These are phyloP conservation scores for Phlebiopsis flavidoalba DNA, from an alignment of 768 basidiomycete genomes.

Conservation along the genomic window DNA sequence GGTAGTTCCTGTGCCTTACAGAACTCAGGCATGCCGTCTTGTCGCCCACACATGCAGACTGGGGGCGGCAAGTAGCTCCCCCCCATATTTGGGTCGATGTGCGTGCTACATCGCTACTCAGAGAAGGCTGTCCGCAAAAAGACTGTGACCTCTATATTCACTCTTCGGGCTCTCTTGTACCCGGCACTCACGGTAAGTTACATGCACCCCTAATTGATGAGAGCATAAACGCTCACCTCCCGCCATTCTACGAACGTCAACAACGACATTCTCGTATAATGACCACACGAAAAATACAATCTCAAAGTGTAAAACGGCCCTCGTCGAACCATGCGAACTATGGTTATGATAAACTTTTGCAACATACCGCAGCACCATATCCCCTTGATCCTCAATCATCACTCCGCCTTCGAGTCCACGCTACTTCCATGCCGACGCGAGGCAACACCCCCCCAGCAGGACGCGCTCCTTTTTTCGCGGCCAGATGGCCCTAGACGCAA, in stretches of 20 bases:
- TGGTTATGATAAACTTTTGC: slow-evolving; percentile 1
- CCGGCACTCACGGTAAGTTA: not conserved
- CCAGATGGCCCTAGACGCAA: not conserved
- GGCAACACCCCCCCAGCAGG: not conserved
- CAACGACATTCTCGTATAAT: not conserved
- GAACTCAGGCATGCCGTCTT: not conserved
- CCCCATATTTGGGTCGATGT: not conserved
- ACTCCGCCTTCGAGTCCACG: not conserved
- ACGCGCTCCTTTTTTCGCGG: not conserved
- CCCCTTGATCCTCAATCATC: not conserved
- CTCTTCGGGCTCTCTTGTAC: not conserved
- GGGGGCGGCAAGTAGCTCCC: not conserved
- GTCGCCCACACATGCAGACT: not conserved
- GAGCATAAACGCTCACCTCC: not conserved
- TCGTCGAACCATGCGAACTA: not conserved
- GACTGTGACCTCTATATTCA: not conserved
- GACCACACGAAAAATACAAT: not conserved
- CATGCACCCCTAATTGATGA: not conserved
- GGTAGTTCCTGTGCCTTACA: not conserved
- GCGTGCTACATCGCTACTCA: not conserved
- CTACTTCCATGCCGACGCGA: not conserved
- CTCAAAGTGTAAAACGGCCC: not conserved
- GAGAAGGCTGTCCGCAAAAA: not conserved
- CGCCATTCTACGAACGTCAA: not conserved
- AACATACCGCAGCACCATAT: not conserved